Evolutionary conservation across 2,329 filamentous ascomycete species (phyloP), one percentile per base, ranked within the genome.

Genomic region (Chalaropsis ovoidea): DNA sequence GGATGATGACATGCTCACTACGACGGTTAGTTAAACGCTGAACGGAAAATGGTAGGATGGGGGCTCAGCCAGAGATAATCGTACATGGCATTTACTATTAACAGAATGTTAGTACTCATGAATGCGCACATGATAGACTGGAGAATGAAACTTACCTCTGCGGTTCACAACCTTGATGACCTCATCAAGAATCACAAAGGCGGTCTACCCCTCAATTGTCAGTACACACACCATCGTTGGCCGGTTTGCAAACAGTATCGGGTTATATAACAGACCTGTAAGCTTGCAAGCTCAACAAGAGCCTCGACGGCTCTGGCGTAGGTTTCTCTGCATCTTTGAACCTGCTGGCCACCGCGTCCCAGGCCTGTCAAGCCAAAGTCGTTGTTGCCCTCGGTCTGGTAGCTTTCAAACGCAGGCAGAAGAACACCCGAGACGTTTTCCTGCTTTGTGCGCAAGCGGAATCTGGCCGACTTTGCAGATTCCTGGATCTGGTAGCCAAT

Each of bases 101-200:
- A 67, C 67, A 69, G 35, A 45, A 31, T 19, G 68, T 75, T 71
- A 67, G 63, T 41, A 61, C 62, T n/a, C 65, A n/a, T 10, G 42
- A 10, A 22, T 41, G 60, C 35, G 27, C 19, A 47, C 22, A 22
- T 41, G 41, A 15, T 42, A 35, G n/a, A 61, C 31, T 27, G 31
- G 45, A 24, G 31, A 49, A 22, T 2, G 6, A 17, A 61, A 74
- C 80, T 74, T 76, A 89, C 87, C 88, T 89, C 94, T 87, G 73
- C 94, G 85, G 76, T 99, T 99, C 65, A 99, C 94, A 31, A 97
- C 91, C 79, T 99, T 99, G 79, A 99, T 99, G 66, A 99, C 94
- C 77, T 99, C 94, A 74, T 99, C 94, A 68, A 99, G 77, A 70
- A 97, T 97, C 61, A 99, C 90, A 75, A 99, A 99, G 5, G 94